Percentiles rank a stretch among this genome's conserved stretches.
phyloP scores from a whole-genome alignment of 345 rosid species.

The Acer yangbiense region DNA sequence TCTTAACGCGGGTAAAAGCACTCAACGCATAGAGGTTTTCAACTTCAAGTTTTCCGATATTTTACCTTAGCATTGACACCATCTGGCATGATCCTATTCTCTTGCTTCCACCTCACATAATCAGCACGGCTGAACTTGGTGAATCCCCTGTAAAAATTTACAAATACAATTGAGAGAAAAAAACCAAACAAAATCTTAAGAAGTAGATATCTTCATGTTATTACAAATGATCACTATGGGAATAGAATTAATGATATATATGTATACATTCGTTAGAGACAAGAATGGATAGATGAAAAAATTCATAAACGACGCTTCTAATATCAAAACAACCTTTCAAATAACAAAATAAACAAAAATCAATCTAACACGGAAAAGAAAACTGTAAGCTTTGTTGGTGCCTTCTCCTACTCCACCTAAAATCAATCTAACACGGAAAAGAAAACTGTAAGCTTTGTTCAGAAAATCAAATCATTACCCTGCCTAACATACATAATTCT shows the following conservation, averaged over 20 bases:
- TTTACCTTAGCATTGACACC: slow-evolving; percentile 64
- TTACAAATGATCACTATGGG: not conserved
- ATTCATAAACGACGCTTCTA: not conserved
- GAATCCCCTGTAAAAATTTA: slow-evolving; percentile 43
- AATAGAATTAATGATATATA: not conserved
- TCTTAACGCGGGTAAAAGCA: not conserved
- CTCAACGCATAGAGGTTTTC: not conserved
- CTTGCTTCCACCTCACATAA: slow-evolving; percentile 48
- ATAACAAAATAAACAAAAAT: not conserved
- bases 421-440: not conserved
- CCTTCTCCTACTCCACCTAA: not conserved
- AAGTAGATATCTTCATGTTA: not conserved
- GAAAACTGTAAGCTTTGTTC: not conserved
- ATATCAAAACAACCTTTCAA: not conserved
- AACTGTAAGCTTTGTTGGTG: not conserved
- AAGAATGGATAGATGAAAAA: no score
- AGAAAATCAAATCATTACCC: not conserved
- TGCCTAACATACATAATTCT: not conserved
- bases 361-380: not conserved
- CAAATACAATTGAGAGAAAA: not conserved
- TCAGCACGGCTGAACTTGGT: slow-evolving; percentile 58
- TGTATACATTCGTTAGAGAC: not conserved
- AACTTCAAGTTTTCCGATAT: not conserved
- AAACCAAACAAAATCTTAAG: not conserved
- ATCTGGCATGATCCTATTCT: slow-evolving; percentile 45